phyloP scores from a whole-genome alignment of 495 filamentous ascomycete species.

The Saxophila tyrrhenica region DNA sequence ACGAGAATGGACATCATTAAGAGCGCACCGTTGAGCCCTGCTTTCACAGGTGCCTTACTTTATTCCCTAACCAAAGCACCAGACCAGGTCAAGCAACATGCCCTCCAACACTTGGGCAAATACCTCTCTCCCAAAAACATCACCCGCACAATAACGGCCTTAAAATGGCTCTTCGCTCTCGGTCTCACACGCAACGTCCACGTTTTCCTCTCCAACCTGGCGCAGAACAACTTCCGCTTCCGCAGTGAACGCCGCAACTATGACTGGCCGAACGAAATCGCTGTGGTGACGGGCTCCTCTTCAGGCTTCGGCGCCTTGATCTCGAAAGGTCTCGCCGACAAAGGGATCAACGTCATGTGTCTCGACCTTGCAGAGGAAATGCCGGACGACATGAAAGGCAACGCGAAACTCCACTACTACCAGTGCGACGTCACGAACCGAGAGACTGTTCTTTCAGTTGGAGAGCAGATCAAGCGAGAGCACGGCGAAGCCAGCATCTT shows the following conservation, averaged over 20 bases:
- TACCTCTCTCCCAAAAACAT: slow-evolving; percentile 9
- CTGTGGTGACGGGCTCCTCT: slow-evolving; percentile 47
- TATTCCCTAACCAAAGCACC: slow-evolving; percentile 14
- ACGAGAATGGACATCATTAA: not conserved
- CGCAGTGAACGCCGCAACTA: slow-evolving; percentile 31
- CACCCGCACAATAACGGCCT: not conserved
- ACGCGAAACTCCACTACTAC: slow-evolving; percentile 33
- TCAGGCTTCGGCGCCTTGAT: slow-evolving; percentile 46
- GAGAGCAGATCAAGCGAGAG: slow-evolving; percentile 35
- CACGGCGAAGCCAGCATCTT: slow-evolving; percentile 44
- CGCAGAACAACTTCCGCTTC: slow-evolving; percentile 40
- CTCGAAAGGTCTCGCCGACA: slow-evolving; percentile 35
- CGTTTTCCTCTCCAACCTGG: slow-evolving; percentile 31
- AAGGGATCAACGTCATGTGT: slow-evolving; percentile 41
- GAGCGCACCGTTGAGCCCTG: slow-evolving; percentile 7
- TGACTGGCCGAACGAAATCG: slow-evolving; percentile 38
- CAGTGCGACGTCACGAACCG: slow-evolving; percentile 44
- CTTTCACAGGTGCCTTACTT: slow-evolving; percentile 16
- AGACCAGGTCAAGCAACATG: slow-evolving; percentile 3
- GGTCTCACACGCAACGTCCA: slow-evolving; percentile 35
- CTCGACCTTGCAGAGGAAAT: slow-evolving; percentile 37
- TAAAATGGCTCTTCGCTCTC: slow-evolving; percentile 26
- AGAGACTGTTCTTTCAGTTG: slow-evolving; percentile 34
- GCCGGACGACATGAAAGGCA: slow-evolving; percentile 17
- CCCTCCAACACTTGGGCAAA: slow-evolving; percentile 6